These are phyloP conservation scores for Stipa capillata DNA, from an alignment of 176 grass and related monocot genomes.

Conservation along the genomic window DNA sequence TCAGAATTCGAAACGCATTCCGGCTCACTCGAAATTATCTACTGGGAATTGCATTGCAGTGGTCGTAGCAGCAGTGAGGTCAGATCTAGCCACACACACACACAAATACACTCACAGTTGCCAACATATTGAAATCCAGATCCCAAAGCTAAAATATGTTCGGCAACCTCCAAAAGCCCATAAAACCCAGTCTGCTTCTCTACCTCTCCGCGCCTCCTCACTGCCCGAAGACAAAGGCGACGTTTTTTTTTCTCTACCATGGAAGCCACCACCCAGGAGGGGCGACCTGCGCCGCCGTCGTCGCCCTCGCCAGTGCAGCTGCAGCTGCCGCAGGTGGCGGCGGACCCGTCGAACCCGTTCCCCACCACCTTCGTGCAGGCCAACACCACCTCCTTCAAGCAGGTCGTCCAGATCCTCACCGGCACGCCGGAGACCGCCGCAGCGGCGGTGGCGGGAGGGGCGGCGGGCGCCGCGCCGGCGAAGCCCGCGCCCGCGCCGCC, in stretches of 20 bases:
- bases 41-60: no score
- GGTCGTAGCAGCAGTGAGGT: no score
- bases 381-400: slow-evolving; percentile 59
- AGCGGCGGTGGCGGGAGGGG: slow-evolving; percentile 25
- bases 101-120: slow-evolving; percentile 6
- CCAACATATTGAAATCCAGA: slow-evolving; percentile 43
- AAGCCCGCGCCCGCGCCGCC: slow-evolving; percentile 9
- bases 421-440: slow-evolving; percentile 65
- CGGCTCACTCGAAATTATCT: no score
- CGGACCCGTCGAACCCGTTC: slow-evolving; percentile 38
- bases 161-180: slow-evolving; percentile 24
- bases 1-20: no score
- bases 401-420: slow-evolving; percentile 84
- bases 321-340: slow-evolving; percentile 1
- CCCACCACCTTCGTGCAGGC: slow-evolving; percentile 73
- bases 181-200: slow-evolving; percentile 18
- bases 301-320: not conserved
- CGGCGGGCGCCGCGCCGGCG: not conserved
- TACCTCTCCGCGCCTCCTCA: not conserved
- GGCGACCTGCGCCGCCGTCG: slow-evolving; percentile 12
- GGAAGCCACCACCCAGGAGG: slow-evolving; percentile 33
- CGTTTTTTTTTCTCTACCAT: slow-evolving; percentile 37
- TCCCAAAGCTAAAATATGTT: slow-evolving; percentile 39
- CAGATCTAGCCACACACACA: slow-evolving; percentile 3
- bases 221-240: slow-evolving; percentile 20